Conservation (phyloP, 331 rosid species). For the Quercus phellos region DNA sequence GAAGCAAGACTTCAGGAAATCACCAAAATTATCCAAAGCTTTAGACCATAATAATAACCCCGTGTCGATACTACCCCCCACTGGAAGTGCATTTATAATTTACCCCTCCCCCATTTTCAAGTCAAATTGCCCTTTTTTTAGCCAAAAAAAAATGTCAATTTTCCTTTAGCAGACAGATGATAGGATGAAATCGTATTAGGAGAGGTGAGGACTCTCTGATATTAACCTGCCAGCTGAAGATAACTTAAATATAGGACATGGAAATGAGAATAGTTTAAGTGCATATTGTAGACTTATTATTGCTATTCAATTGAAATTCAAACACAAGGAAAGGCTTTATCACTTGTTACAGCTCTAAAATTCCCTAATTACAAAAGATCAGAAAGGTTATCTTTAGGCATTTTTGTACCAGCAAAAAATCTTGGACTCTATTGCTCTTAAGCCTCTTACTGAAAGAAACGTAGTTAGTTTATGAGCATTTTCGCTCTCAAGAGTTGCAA, state of each 20-base stretch:
- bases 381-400: neutral
- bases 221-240: neutral
- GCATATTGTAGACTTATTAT: too few relatives aligned
- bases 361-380: neutral
- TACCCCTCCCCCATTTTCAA: neutral
- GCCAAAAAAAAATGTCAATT: too few relatives aligned
- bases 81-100: neutral
- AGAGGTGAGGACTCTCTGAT: neutral
- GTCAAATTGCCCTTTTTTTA: neutral
- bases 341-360: neutral
- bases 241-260: neutral
- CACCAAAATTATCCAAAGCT: neutral
- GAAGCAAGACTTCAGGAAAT: neutral
- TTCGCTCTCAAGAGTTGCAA: neutral
- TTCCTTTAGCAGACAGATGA: neutral
- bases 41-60: neutral
- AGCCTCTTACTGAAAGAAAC: neutral
- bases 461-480: neutral
- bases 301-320: too few relatives aligned
- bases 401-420: neutral
- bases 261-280: neutral
- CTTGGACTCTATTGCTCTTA: neutral
- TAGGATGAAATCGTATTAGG: neutral
- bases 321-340: too few relatives aligned
- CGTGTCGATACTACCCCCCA: neutral